Base-by-base conservation (phyloP, 2,329 filamentous ascomycete species). In the Trichophyton rubrum region DNA sequence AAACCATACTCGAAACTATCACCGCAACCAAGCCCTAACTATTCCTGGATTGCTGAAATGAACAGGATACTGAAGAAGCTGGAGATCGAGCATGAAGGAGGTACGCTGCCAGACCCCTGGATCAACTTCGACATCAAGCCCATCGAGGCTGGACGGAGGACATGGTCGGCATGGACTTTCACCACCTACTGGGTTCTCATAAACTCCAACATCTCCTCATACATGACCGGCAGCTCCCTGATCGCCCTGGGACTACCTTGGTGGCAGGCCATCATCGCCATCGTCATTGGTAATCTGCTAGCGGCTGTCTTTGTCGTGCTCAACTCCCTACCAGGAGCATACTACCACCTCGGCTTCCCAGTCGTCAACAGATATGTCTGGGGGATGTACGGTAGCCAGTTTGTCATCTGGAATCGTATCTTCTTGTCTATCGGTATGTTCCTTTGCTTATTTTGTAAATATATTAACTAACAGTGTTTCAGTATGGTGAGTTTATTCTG, bases 41-140 rank as follows among this genome's bases (percentile, higher is more conserved):
- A 30, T 30, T 30, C 6, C 6, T 30, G 7, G 27, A 30, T 30
- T 30, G 1, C 15, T n/a, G 11, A 30, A 13, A 55, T 55, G 49
- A 27, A 27, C 5, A 3, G 22, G 49, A 13, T 55, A 20, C 20
- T 55, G 49, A 55, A 66, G 62, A 66, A 64, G 59, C 45, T 69
- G 56, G 61, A 68, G 59, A 66, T 68, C 3, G 59, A 62, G n/a
- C 64, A 65, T 56, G 64, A 67, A 53, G 66, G 66, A 17, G 65
- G 64, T 22, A 65, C 64, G 5, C 55, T 62, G 15, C 64, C 67
- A 0, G 64, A 69, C 60, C 66, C 67, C 3, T 74, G 71, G 72
- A 69, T 70, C 56, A 81, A 81, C 65, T 73, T 80, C 63, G 79
- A 81, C 65, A 78, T 80, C 60, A 75, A 77, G 2, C 79, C 78